Base-by-base conservation (phyloP, 2,329 filamentous ascomycete species). In the Juglanconis oblonga region DNA sequence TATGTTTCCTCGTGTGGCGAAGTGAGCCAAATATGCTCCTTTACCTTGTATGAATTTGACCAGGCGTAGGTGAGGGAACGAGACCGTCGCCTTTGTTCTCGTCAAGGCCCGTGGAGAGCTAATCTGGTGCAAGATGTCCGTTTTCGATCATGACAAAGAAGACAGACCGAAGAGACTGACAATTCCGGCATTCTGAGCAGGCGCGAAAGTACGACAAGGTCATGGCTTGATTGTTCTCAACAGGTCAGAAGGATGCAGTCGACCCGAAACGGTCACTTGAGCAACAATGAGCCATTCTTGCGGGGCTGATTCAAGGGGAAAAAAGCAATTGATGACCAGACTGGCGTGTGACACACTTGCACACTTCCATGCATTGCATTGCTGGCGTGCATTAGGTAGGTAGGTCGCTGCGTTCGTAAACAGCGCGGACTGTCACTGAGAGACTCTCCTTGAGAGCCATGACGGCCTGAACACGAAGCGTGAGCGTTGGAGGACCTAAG, bases 71-170 rank as follows among this genome's bases (percentile, higher is more conserved):
- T 5, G 17, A 32, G 13, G 36, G 24, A 29, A 42, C 4, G 17
- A 35, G 40, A 3, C 13, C 9, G 17, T 24, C 13, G 47, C 45
- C 61, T 63, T 63, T 63, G 58, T 63, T 51, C 14, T 31, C 24
- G 31, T 52, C 36, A 47, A 57, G 47, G 29, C 55, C 8, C 36
- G 24, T 50, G 29, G n/a, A 32, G 52, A 38, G 40, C 33, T 14
- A 17, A 29, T 6, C 24, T 29, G 44, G 13, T 31, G 38, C 31
- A 35, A 33, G 29, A 17, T 42, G 58, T 48, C 61, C 61, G 58
- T 52, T 58, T 63, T 57, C 61, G 61, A 56, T 52, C 55, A 55
- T 47, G 24, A 63, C 58, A 63, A 63, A 63, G 61, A 24, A 48
- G 29, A 50, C 32, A 31, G 6, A 13, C 40, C 24, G n/a, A 9